Conservation (phyloP, 345 rosid genomes). For the Eucalyptus cladocalyx region DNA sequence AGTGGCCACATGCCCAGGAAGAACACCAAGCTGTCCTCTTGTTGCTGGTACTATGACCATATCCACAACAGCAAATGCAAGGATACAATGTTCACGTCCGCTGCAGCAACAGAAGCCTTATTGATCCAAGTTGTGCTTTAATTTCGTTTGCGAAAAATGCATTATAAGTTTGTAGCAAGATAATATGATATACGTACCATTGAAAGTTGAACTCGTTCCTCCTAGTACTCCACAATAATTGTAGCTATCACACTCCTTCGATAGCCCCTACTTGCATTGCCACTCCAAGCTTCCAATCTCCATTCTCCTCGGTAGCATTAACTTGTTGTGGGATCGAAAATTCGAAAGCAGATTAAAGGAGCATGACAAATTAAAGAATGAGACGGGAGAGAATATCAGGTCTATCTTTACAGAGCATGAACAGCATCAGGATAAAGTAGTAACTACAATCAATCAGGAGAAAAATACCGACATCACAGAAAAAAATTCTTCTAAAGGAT, state of each 20-base stretch:
- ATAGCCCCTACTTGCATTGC: background rate
- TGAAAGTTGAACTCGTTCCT: background rate
- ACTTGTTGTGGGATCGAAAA: background rate
- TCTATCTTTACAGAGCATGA: background rate
- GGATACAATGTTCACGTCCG: background rate
- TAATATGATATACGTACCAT: background rate
- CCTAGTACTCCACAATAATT: background rate
- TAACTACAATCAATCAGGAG: background rate
- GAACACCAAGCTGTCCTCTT: slow-evolving; percentile 89
- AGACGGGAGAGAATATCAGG: background rate
- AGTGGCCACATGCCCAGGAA: slow-evolving; percentile 91
- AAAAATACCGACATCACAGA: background rate
- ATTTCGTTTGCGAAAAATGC: background rate
- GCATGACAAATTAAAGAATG: background rate
- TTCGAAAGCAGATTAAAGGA: background rate
- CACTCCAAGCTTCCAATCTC: background rate
- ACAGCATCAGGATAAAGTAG: background rate
- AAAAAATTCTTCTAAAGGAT: background rate
- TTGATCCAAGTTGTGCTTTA: background rate
- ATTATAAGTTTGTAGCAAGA: background rate
- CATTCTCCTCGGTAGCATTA: background rate
- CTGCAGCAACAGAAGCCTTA: background rate
- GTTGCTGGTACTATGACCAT: slow-evolving; percentile 90
- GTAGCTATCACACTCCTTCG: background rate
- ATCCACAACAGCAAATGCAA: background rate